Evolutionary conservation across 352 stramenopile species (phyloP).

Genomic region (Pythium monospermum): DNA sequence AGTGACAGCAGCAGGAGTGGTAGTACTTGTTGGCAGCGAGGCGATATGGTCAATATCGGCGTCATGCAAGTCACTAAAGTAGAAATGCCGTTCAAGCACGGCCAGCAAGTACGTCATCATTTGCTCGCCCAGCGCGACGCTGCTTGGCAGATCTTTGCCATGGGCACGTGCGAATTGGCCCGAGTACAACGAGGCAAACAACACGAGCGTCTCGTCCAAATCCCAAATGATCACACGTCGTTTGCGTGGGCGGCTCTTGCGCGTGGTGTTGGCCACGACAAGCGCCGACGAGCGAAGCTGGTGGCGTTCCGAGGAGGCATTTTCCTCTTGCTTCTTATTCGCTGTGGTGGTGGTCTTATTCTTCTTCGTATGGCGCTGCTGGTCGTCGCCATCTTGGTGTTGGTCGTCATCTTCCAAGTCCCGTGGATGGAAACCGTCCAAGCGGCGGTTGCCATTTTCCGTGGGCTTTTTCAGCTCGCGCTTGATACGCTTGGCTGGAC

Average conservation of each 20-base stretch:
- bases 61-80: slow-evolving; percentile 75
- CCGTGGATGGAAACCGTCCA: background rate
- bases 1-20: too few relatives aligned
- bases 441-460: background rate
- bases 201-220: slow-evolving; percentile 75
- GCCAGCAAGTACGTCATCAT: slow-evolving; percentile 84
- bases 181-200: slow-evolving; percentile 79
- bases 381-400: background rate
- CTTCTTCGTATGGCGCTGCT: background rate
- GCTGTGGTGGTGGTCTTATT: background rate
- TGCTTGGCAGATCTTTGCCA: slow-evolving; percentile 49
- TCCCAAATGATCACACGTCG: slow-evolving; percentile 78
- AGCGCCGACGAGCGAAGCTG: background rate
- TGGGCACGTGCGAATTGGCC: slow-evolving; percentile 59
- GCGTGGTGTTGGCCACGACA: background rate
- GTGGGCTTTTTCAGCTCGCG: background rate
- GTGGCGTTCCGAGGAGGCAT: too few relatives aligned
- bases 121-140: slow-evolving; percentile 65
- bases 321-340: background rate
- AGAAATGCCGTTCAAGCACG: slow-evolving; percentile 82
- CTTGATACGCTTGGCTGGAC: slow-evolving; percentile 18
- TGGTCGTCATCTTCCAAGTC: too few relatives aligned
- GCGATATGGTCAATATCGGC: slow-evolving; percentile 64
- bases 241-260: background rate
- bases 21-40: background rate